These are phyloP conservation scores for Kingdonia uniflora DNA, from an alignment of 164 flowering plant species.

Conservation along the genomic window DNA sequence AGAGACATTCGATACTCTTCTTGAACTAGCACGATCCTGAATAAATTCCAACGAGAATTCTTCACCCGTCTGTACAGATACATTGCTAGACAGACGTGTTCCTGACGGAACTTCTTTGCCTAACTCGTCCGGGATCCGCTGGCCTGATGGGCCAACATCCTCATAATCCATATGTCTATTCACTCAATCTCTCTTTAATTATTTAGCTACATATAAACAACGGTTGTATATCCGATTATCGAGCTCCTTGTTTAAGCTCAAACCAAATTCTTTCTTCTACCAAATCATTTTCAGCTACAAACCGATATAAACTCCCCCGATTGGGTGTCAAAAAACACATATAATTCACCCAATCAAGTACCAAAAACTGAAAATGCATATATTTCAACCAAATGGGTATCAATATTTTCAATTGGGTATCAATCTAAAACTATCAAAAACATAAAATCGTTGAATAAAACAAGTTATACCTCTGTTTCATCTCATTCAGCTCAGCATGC, in stretches of 20 bases:
- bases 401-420: no score
- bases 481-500: no score
- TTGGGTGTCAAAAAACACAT: background rate
- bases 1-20: conserved; percentile 15
- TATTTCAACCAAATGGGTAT: no score
- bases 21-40: conserved; percentile 31
- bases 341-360: no score
- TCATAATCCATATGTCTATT: conserved; percentile 28
- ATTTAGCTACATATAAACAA: conserved; percentile 5
- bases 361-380: background rate
- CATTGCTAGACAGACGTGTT: conserved; percentile 23
- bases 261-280: no score
- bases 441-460: no score
- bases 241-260: background rate
- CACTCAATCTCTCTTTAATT: background rate
- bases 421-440: no score
- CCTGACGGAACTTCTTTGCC: conserved; percentile 3
- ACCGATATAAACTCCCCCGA: no score
- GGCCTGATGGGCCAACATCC: conserved; percentile 22
- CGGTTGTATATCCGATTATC: background rate
- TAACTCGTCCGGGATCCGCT: conserved; percentile 18
- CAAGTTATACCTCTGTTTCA: no score
- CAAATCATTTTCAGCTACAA: no score
- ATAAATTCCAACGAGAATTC: conserved; percentile 62
- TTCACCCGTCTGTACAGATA: conserved; percentile 74